Evolutionary conservation across 75 land plant genomes (phyloP), one percentile per base, ranked within the genome.

Genomic region (Pseudotsuga menziesii): DNA sequence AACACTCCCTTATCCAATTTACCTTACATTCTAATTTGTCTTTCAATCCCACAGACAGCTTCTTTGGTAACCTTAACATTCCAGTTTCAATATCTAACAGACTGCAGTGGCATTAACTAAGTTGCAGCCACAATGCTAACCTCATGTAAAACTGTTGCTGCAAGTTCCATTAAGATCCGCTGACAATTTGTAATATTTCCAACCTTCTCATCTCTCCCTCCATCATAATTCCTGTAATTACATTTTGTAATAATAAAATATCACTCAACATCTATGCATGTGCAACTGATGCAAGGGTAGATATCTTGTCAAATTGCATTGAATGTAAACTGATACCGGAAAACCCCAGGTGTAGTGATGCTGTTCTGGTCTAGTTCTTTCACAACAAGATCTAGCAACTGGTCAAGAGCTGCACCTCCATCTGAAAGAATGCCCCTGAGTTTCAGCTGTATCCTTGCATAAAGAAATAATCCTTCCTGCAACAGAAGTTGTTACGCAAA

Each of bases 301-400:
- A 57, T 26, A 74, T 41, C 32, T 36, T 26, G 15, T 1, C 54
- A 48, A 66, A 66, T 41, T 56, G 17, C 3, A 55, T 23, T 56
- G 22, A 54, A 79, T 79, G 78, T 36, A 75, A 41, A 56, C 20
- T 59, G 75, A 57, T 59, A 94, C 95, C 93, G 58, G 20, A 80
- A 74, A 13, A 69, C 15, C 39, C 79, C 77, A 67, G 82, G 44
- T 27, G 73, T 39, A n/a, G 80, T 70, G 69, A 58, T 75, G 82
- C 75, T 80, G 78, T 59, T 77, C 57, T 96, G 94, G 77, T 96
- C 98, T 20, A 96, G 80, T 73, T 93, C 98, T 85, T 88, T 93
- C 61, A 76, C 80, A 36, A 96, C 78, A n/a, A 96, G 77, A 66
- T 90, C 92, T 67, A 88, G 67, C 76, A 96, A 81, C 80, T 91